Evolutionary conservation across 2,329 filamentous ascomycete genomes (phyloP), one percentile per base, ranked within the genome.

Genomic region (Lachnellula subtilissima): DNA sequence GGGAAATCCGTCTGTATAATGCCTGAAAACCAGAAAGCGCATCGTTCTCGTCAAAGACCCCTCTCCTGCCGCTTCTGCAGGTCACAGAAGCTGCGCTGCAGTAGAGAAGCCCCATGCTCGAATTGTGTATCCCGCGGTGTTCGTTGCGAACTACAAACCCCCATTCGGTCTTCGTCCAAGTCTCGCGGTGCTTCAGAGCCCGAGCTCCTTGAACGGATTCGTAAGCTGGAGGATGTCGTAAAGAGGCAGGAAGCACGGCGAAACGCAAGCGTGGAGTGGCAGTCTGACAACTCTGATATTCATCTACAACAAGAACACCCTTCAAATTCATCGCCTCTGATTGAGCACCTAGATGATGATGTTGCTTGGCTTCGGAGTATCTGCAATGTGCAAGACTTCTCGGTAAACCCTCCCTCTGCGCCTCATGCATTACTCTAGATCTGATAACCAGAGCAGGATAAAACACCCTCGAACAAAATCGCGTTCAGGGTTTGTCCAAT

Each of bases 71-170:
- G 45, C 12, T 54, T 55, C 36, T 57, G 55, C 23, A 40, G 55
- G 28, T 49, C 51, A 17, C 52, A 48, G 17, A 45, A 45, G 42
- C 42, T 45, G 11, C 42, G 42, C 52, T 60, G 57, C 46, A 57
- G 50, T 36, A 35, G 57, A 35, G 22, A 42, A 12, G 11, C 48
- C n/a, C 60, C 60, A 23, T 61, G 60, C 45, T 56, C 60, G 12
- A 61, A 61, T 23, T 61, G 56, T 48, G 43, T 57, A 9, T 57
- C 59, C 8, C 56, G 61, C n/a, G 51, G 55, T 8, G 50, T 63
- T 32, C 12, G 4, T 42, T 61, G 59, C 43, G 46, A 58, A 17
- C 22, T 58, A 14, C 37, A 54, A 46, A 0, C 5, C 32, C 48
- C 52, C 8, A 28, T 22, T 17, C n/a, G 14, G 19, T 45, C 39